Conservation (phyloP, 345 rosid species). For the Heritiera fomes region DNA sequence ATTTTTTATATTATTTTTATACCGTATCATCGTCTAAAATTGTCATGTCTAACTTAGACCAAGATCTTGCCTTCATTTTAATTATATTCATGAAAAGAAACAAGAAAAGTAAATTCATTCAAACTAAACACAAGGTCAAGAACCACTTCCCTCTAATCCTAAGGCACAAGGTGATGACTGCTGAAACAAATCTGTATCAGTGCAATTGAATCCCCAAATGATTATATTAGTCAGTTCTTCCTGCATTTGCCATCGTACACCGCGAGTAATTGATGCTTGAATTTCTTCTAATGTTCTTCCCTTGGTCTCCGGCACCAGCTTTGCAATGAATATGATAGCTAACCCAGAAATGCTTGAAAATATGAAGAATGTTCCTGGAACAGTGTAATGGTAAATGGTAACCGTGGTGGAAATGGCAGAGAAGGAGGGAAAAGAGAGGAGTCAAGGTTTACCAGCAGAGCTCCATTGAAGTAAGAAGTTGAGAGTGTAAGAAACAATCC, state of each 20-base stretch:
- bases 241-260: neutral
- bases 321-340: conserved; percentile 12
- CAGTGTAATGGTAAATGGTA: neutral
- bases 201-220: neutral
- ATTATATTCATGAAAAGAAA: neutral
- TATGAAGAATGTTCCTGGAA: conserved; percentile 30
- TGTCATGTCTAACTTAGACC: no score
- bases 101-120: neutral
- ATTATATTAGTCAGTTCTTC: neutral
- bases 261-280: neutral
- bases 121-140: no score
- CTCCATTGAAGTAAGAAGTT: conserved; percentile 28
- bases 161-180: no score
- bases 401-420: no score
- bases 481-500: conserved; percentile 20
- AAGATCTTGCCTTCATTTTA: no score
- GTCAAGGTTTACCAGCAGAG: conserved; percentile 14
- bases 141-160: no score
- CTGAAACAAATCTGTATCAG: neutral
- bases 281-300: conserved; percentile 25
- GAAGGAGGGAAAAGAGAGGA: neutral
- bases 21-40: no score
- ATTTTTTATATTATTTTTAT: no score
- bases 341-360: conserved; percentile 14
- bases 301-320: conserved; percentile 23